Evolutionary conservation across 2,329 filamentous ascomycete species (phyloP).

Genomic region (Pseudocercospora vitis): DNA sequence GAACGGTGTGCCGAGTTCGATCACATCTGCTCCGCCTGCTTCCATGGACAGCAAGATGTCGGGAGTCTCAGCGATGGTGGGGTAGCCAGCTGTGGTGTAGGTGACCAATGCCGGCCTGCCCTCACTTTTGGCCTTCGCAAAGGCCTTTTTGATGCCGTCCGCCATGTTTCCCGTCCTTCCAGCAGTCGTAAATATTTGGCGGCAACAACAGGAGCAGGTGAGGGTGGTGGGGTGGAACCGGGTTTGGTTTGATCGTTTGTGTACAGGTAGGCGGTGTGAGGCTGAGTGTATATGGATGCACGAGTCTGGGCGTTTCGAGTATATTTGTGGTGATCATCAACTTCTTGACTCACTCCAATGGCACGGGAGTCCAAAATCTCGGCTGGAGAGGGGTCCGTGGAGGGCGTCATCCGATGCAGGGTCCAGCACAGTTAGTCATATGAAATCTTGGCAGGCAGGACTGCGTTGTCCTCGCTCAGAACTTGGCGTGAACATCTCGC

Average conservation of each 20-base stretch:
- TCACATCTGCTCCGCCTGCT: conserved; percentile 88
- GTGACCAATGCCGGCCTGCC: conserved; percentile 75
- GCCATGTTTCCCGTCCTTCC: conserved; percentile 40
- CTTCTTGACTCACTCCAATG: conserved; percentile 4
- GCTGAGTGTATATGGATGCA: too few relatives aligned
- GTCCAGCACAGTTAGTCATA: too few relatives aligned
- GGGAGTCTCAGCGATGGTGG: conserved; percentile 75
- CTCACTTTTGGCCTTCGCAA: conserved; percentile 53
- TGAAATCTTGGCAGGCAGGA: too few relatives aligned
- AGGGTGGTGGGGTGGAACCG: too few relatives aligned
- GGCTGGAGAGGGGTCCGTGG: neutral
- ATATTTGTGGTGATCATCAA: neutral
- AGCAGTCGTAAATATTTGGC: neutral
- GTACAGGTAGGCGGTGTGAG: too few relatives aligned
- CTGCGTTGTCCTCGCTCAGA: too few relatives aligned
- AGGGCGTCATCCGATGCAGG: neutral
- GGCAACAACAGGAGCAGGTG: neutral
- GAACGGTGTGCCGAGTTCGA: conserved; percentile 94
- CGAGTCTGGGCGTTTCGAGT: neutral
- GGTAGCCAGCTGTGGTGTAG: conserved; percentile 94
- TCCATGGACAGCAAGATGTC: conserved; percentile 86
- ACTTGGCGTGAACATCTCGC: too few relatives aligned
- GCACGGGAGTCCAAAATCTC: neutral
- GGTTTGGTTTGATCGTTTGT: too few relatives aligned
- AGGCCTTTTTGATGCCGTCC: conserved; percentile 51